Evolutionary conservation across 2,329 filamentous ascomycete genomes (phyloP).

Genomic region (Trichoderma sp.): DNA sequence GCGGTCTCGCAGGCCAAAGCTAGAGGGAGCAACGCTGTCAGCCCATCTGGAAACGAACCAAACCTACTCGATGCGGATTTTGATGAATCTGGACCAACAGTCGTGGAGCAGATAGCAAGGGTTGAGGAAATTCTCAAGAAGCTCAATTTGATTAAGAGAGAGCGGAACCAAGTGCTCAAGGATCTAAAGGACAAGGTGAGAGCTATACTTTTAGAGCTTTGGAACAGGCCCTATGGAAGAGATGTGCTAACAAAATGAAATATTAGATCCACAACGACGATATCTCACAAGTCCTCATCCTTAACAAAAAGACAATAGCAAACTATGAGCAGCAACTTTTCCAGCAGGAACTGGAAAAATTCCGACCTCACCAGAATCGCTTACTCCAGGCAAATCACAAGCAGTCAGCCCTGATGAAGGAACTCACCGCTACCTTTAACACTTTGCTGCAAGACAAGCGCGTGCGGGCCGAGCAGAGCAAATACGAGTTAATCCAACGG

Average conservation of each 20-base stretch:
- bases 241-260: constrained; percentile 32
- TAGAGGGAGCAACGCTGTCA: constrained; percentile 63
- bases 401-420: constrained; percentile 91
- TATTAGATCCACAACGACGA: constrained; percentile 88
- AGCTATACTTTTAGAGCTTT: background rate
- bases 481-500: constrained; percentile 86
- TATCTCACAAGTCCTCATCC: constrained; percentile 93
- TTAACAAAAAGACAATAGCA: constrained; percentile 96
- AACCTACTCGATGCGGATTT: constrained; percentile 93
- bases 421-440: constrained; percentile 85
- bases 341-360: constrained; percentile 96
- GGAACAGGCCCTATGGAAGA: background rate
- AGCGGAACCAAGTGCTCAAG: constrained; percentile 88
- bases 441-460: constrained; percentile 90
- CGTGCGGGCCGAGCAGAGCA: constrained; percentile 90
- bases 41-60: constrained; percentile 66
- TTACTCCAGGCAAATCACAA: constrained; percentile 94
- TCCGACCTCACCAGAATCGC: constrained; percentile 87
- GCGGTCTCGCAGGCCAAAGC: constrained; percentile 79
- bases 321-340: constrained; percentile 93
- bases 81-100: constrained; percentile 75
- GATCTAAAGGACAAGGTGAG: constrained; percentile 95
- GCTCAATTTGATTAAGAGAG: constrained; percentile 87
- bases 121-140: constrained; percentile 93
- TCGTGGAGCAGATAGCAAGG: constrained; percentile 83